phyloP scores from a whole-genome alignment of 1,284 basidiomycete genomes.

The Athelia sp. region DNA sequence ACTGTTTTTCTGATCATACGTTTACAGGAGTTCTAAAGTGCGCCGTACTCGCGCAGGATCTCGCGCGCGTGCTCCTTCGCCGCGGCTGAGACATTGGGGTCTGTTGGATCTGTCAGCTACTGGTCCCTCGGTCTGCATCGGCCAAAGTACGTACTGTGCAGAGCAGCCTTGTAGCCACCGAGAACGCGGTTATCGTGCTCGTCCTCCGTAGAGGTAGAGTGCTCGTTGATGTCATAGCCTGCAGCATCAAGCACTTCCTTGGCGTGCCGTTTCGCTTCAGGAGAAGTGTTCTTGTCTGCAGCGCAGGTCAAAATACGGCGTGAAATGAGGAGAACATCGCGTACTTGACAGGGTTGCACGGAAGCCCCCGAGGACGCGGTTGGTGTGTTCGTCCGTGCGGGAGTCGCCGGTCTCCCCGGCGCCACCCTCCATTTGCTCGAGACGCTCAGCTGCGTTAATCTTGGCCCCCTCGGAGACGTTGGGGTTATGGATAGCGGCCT shows the following conservation, averaged over 20 bases:
- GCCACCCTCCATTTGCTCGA: conserved; percentile 26
- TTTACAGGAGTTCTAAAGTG: background rate
- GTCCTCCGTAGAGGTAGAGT: background rate
- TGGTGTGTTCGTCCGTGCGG: background rate
- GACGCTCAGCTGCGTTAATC: conserved; percentile 30
- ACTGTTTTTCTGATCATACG: background rate
- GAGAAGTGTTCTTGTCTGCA: conserved; percentile 1
- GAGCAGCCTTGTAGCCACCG: conserved; percentile 5
- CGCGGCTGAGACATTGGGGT: background rate
- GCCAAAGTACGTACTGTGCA: conserved; percentile 12
- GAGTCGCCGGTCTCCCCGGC: background rate
- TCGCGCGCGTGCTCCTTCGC: conserved; percentile 1
- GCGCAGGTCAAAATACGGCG: background rate
- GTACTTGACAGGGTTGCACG: conserved; percentile 4
- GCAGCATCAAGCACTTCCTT: conserved; percentile 2
- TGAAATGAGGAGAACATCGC: background rate
- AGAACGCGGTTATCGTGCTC: conserved; percentile 4
- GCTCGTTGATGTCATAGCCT: background rate
- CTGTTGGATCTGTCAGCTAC: background rate
- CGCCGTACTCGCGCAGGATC: background rate
- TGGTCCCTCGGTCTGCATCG: background rate
- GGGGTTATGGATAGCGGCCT: conserved; percentile 31
- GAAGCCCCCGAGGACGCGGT: conserved; percentile 4
- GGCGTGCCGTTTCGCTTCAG: conserved; percentile 1
- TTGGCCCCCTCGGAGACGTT: conserved; percentile 37